Evolutionary conservation across 495 filamentous ascomycete species (phyloP), one percentile per base, ranked within the genome.

Genomic region (Xylaria castorea): DNA sequence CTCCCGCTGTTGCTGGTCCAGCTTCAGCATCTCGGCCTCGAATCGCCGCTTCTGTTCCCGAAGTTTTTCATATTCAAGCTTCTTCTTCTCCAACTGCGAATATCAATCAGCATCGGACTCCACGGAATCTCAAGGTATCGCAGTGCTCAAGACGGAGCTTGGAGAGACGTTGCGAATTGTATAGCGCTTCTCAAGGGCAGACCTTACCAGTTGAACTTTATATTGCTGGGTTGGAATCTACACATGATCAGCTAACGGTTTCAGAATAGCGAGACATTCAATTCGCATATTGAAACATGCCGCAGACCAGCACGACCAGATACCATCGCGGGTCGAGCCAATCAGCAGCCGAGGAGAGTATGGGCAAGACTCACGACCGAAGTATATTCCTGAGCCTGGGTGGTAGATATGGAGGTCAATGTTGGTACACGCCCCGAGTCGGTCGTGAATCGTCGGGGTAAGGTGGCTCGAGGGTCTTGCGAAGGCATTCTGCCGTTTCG

Each of bases 361-460:
- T 66, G 53, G 63, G 38, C 71, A 80, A 81, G 71, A 85, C 84
- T 83, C 78, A 80, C 79, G 36, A 78, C 80, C 34, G 77, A 70
- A 78, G 83, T 68, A 76, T 84, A 84, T 73, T 85, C 83, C 73
- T 80, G 81, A 61, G 82, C 73, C 74, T 85, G 83, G 38, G 80
- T 75, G 63, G 82, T 79, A 51, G 82, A 91, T 80, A 97, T 87
- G 71, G 92, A 90, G 63, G 88, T 91, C 85, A 95, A 87, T 76
- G 92, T 93, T 74, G 93, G 92, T 81, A 97, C 85, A 83, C 92
- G 92, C 77, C 94, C 93, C 69, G 93, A 92, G 77, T 96, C 93
- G 36, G 94, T 96, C 69, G 96, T 99, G 85, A 98, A 98, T 72
- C 96, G 92, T 81, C 96, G 92, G 81, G 94, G 93, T 74, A 97